Evolutionary conservation across 768 basidiomycete genomes (phyloP), one percentile per base, ranked within the genome.

Genomic region (Termitomyces sp.): DNA sequence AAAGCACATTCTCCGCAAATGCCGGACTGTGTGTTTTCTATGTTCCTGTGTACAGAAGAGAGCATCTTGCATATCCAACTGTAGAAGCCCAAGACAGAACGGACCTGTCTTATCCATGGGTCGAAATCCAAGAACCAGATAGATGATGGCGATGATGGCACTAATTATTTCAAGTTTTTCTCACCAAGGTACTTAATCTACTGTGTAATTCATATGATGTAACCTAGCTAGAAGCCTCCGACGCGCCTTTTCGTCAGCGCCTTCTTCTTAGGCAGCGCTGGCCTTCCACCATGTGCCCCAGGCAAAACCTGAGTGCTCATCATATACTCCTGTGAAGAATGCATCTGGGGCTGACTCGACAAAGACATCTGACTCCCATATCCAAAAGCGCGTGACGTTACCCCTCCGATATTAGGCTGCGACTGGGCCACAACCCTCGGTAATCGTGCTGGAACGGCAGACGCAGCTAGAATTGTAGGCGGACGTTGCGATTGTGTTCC

Each of bases 251-350:
- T 90, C 22, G 62, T 69, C 31, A 62, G 68, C 30, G 70, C 58
- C 68, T 84, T 87, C 74, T 85, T 86, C 73, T 81, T 89, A 6
- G 62, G 67, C 15, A 65, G 63, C 16, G 59, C 58, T 27, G 78
- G 79, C 42, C 88, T 79, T 24, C 88, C 88, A 36, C 90, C 91
- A 71, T 84, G 84, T 0, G 78, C 81, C 2, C 91, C 91, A 4
- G 90, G 82, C 11, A 90, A 69, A 7, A 86, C 71, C 67, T 93
- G 91, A 2, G 91, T 93, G 62, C 81, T 91, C 37, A 76, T 71
- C 72, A 82, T 73, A 16, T 72, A 61, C 18, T 79, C 78, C 60
- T 87, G 84, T 4, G 70, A 71, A 27, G 63, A 59, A 22, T 62
- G 64, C 18, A 34, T 55, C 24, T 64, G 30, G 13, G 48, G 55